These are phyloP conservation scores for Bondarzewia mesenterica DNA, from an alignment of 1,284 basidiomycete genomes.

Conservation along the genomic window DNA sequence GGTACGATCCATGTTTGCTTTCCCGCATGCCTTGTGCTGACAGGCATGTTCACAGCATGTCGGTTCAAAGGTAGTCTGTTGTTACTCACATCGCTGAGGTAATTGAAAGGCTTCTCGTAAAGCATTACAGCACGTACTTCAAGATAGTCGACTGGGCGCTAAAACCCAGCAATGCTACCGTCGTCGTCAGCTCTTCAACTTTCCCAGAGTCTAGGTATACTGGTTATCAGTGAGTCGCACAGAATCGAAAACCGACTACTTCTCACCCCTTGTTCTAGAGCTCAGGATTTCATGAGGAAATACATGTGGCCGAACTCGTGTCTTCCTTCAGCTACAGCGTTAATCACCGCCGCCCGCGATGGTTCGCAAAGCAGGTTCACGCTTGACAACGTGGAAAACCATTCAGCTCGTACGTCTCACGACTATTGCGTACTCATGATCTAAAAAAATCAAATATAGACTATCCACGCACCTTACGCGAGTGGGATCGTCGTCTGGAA, in stretches of 20 bases:
- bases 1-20: constrained; percentile 19
- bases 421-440: not conserved
- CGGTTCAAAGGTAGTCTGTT: constrained; percentile 41
- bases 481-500: constrained; percentile 76
- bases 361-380: constrained; percentile 69
- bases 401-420: constrained; percentile 54
- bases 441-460: constrained; percentile 31
- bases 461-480: constrained; percentile 84
- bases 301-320: constrained; percentile 94
- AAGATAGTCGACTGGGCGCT: constrained; percentile 74
- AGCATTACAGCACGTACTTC: constrained; percentile 70
- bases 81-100: not conserved
- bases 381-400: constrained; percentile 83
- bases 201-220: constrained; percentile 76
- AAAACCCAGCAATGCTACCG: constrained; percentile 62
- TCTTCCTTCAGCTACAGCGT: constrained; percentile 71
- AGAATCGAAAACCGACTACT: not conserved
- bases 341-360: constrained; percentile 57
- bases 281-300: constrained; percentile 85
- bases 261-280: constrained; percentile 28
- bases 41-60: constrained; percentile 37
- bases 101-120: not conserved
- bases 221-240: constrained; percentile 48
- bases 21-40: constrained; percentile 13
- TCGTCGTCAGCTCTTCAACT: constrained; percentile 74